Evolutionary conservation across 495 filamentous ascomycete genomes (phyloP).

Genomic region (Xylaria palmicola): DNA sequence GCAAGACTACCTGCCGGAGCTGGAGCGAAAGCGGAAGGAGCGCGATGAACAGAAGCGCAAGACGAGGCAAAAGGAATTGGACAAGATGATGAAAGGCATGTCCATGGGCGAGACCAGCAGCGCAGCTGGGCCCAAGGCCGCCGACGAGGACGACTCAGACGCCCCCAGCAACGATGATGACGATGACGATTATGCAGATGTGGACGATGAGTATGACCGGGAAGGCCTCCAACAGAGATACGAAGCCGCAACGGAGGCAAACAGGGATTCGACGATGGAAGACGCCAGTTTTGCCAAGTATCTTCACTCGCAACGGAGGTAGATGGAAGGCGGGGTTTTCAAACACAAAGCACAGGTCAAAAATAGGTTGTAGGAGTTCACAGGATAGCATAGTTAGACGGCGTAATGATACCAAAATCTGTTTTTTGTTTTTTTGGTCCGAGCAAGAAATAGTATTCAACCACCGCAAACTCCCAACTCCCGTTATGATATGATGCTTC

Average conservation of each 20-base stretch:
- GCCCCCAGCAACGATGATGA: conserved; percentile 43
- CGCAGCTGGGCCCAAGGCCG: conserved; percentile 28
- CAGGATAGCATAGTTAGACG: conserved; percentile 17
- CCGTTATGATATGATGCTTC: not conserved
- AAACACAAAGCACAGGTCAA: not conserved
- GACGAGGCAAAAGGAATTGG: conserved; percentile 73
- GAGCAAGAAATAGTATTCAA: not conserved
- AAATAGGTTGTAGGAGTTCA: conserved; percentile 8
- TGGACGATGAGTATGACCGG: conserved; percentile 48
- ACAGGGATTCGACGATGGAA: conserved; percentile 45
- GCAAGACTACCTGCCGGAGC: conserved; percentile 86
- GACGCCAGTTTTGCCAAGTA: conserved; percentile 63
- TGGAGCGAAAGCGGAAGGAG: conserved; percentile 74
- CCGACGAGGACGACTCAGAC: conserved; percentile 56
- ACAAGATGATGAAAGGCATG: conserved; percentile 95
- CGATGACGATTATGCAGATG: conserved; percentile 49
- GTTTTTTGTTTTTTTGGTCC: conserved; percentile 18
- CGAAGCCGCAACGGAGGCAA: conserved; percentile 52
- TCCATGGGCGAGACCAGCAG: conserved; percentile 51
- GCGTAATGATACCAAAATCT: conserved; percentile 46
- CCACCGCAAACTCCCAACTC: conserved; percentile 7
- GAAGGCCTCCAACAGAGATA: conserved; percentile 64
- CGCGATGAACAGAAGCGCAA: conserved; percentile 70
- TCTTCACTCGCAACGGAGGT: conserved; percentile 39
- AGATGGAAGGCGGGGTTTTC: not conserved